Percentiles rank a stretch among this genome's conserved stretches.
Evolutionary conservation across 257 asterid species (phyloP).

Genomic region (Solanum appendiculatum): DNA sequence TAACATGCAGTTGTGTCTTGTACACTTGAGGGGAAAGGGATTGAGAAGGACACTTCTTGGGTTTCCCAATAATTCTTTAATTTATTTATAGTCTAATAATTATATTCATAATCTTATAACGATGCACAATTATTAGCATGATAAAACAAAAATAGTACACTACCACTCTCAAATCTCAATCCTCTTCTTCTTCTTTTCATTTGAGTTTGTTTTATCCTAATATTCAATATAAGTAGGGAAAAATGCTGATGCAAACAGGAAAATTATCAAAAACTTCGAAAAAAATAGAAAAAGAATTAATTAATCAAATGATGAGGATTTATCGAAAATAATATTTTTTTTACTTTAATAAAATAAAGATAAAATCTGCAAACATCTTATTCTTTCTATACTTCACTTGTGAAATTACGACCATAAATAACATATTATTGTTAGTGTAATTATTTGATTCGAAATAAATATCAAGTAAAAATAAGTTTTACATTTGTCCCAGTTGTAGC

Average conservation of each 20-base stretch:
- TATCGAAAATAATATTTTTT: not conserved
- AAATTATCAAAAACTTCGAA: not conserved
- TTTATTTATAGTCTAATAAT: not conserved
- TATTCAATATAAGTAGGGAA: not conserved
- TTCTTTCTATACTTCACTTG: not conserved
- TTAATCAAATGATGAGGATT: not conserved
- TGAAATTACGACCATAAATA: not conserved
- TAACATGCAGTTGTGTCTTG: not conserved
- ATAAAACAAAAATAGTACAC: not conserved
- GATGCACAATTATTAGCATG: not conserved
- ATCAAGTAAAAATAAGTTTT: not conserved
- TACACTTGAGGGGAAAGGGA: not conserved
- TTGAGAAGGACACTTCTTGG: not conserved
- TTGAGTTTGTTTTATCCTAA: not conserved
- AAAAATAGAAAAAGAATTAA: not conserved
- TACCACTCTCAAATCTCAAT: not conserved
- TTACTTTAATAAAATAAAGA: no score
- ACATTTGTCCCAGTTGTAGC: not conserved
- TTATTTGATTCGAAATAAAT: not conserved
- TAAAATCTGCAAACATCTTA: not conserved
- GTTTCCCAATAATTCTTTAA: not conserved
- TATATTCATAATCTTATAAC: not conserved
- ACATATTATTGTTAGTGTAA: not conserved
- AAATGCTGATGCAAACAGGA: not conserved
- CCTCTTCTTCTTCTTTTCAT: not conserved